Conservation (phyloP, 345 rosid species). For the Euclidium syriacum region DNA sequence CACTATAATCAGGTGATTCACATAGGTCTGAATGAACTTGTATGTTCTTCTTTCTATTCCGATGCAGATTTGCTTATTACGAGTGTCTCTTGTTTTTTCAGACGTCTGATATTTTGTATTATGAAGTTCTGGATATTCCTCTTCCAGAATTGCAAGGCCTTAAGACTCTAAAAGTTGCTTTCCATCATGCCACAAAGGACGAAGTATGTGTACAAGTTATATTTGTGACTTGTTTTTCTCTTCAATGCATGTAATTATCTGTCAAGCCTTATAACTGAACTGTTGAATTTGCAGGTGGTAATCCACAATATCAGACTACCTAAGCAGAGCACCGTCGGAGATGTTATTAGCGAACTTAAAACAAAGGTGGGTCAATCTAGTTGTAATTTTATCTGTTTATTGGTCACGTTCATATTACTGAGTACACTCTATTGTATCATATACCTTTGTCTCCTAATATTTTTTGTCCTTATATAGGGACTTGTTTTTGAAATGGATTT, state of each 20-base stretch:
- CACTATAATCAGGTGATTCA: constrained; percentile 83
- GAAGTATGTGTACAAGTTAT: constrained; percentile 44
- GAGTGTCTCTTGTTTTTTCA: constrained; percentile 35
- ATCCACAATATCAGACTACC: constrained; percentile 89
- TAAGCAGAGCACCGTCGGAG: constrained; percentile 91
- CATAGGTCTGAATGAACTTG: neutral
- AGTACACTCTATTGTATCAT: neutral
- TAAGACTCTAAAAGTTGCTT: constrained; percentile 88
- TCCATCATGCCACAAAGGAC: constrained; percentile 76
- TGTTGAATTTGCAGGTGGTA: constrained; percentile 44
- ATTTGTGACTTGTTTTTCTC: constrained; percentile 1
- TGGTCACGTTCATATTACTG: neutral
- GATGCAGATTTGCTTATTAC: neutral
- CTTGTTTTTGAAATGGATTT: neutral
- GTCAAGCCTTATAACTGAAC: constrained; percentile 8
- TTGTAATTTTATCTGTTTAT: neutral
- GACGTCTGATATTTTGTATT: constrained; percentile 92
- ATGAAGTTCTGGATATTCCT: constrained; percentile 97
- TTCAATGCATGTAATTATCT: neutral
- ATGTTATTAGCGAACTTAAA: constrained; percentile 85
- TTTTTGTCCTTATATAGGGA: neutral
- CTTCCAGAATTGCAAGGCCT: constrained; percentile 94
- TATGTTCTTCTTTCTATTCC: neutral
- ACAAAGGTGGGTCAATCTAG: constrained; percentile 50
- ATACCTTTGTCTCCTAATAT: neutral